Percentiles rank a stretch among this genome's conserved stretches.
These are phyloP conservation scores for Thozetella sp. DNA, from an alignment of 495 filamentous ascomycete species.

Conservation along the genomic window DNA sequence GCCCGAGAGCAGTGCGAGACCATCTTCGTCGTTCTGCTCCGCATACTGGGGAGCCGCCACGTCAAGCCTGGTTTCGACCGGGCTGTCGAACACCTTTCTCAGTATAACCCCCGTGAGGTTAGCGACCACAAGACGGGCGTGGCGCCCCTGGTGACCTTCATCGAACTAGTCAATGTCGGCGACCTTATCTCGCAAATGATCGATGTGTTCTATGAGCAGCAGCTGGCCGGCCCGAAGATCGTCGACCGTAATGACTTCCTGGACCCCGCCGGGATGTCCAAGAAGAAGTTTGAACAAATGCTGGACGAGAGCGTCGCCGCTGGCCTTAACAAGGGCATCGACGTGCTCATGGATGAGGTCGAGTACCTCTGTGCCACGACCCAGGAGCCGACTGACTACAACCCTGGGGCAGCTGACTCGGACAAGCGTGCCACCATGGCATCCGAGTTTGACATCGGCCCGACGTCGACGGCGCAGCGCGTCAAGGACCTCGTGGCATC, in stretches of 20 bases:
- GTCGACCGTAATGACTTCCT: slow-evolving; percentile 94
- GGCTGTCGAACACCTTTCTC: slow-evolving; percentile 86
- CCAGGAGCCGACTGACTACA: slow-evolving; percentile 87
- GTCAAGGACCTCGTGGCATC: slow-evolving; percentile 83
- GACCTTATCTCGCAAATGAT: slow-evolving; percentile 99
- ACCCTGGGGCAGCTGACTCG: slow-evolving; percentile 50
- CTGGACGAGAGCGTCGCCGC: slow-evolving; percentile 96
- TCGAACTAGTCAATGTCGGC: slow-evolving; percentile 97
- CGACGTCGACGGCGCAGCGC: slow-evolving; percentile 73
- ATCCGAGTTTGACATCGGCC: slow-evolving; percentile 69
- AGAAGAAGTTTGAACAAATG: slow-evolving; percentile 99
- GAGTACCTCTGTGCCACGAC: slow-evolving; percentile 92
- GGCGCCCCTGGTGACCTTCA: slow-evolving; percentile 90
- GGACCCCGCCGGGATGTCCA: slow-evolving; percentile 86
- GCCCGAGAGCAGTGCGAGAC: slow-evolving; percentile 88
- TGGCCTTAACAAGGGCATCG: slow-evolving; percentile 94
- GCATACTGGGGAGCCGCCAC: slow-evolving; percentile 83
- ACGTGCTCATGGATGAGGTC: slow-evolving; percentile 97
- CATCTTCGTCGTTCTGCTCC: slow-evolving; percentile 83
- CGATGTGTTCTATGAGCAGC: slow-evolving; percentile 97
- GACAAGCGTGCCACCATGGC: slow-evolving; percentile 6
- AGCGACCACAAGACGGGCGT: slow-evolving; percentile 71
- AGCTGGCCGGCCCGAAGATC: slow-evolving; percentile 79
- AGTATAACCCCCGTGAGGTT: slow-evolving; percentile 88
- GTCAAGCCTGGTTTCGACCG: slow-evolving; percentile 89